phyloP scores from a whole-genome alignment of 2,329 filamentous ascomycete species.

The Catunica adiposa region DNA sequence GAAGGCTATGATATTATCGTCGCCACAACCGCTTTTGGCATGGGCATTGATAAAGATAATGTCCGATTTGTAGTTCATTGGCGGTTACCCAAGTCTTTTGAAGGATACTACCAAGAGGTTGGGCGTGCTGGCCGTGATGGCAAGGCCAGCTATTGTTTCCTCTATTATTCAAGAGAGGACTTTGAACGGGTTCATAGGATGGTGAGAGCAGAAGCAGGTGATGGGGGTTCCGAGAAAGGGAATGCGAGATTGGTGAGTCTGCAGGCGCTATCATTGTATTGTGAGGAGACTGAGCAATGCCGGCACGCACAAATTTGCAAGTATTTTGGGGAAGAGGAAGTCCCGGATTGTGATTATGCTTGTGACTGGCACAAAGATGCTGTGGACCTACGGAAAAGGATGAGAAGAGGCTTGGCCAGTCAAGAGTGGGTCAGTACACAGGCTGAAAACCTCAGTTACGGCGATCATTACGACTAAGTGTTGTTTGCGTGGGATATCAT shows the following conservation, averaged over 20 bases:
- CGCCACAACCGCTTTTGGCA: slow-evolving; percentile 88
- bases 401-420: slow-evolving; percentile 37
- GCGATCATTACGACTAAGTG: slow-evolving; percentile 31
- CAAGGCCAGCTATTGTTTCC: slow-evolving; percentile 68
- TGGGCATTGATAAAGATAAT: slow-evolving; percentile 93
- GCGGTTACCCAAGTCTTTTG: slow-evolving; percentile 84
- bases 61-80: slow-evolving; percentile 92
- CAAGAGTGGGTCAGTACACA: slow-evolving; percentile 50
- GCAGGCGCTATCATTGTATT: slow-evolving; percentile 57
- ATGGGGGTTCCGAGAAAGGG: neutral
- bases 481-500: no score
- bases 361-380: slow-evolving; percentile 66
- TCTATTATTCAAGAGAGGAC: slow-evolving; percentile 85
- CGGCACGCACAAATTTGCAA: slow-evolving; percentile 58
- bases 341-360: slow-evolving; percentile 51
- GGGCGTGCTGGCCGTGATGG: slow-evolving; percentile 82
- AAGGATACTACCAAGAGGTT: slow-evolving; percentile 92
- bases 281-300: slow-evolving; percentile 58
- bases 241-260: slow-evolving; percentile 45
- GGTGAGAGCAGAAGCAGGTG: slow-evolving; percentile 20
- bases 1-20: slow-evolving; percentile 80
- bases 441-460: slow-evolving; percentile 39
- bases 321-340: slow-evolving; percentile 55
- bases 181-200: slow-evolving; percentile 53
- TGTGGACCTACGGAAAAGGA: slow-evolving; percentile 38